phyloP scores from a whole-genome alignment of 192 early-diverging fungal species.

The Thamnidium elegans region DNA sequence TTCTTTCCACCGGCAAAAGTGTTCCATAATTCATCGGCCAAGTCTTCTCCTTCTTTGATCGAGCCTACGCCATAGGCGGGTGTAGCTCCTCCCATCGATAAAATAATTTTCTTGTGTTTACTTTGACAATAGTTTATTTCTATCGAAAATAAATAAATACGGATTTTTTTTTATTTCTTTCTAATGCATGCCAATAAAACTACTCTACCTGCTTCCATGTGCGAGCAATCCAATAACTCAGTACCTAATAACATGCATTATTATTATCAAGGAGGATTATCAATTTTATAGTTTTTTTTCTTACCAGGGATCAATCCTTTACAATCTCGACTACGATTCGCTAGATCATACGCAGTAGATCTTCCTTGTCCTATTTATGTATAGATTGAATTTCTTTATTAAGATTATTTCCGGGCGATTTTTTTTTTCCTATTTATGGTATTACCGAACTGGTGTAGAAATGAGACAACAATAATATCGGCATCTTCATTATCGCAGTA shows the following conservation, averaged over 20 bases:
- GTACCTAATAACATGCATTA: slow-evolving; percentile 37
- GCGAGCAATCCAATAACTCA: slow-evolving; percentile 63
- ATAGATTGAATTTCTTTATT: neutral
- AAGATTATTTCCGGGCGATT: neutral
- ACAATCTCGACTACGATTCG: slow-evolving; percentile 19
- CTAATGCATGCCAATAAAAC: neutral
- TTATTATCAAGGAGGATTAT: slow-evolving; percentile 22
- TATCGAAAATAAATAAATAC: slow-evolving; percentile 2
- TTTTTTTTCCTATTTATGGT: neutral
- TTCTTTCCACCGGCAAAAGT: slow-evolving; percentile 64
- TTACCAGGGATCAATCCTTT: slow-evolving; percentile 19
- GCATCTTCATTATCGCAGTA: slow-evolving; percentile 21
- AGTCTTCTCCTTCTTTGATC: slow-evolving; percentile 48
- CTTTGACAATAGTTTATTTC: slow-evolving; percentile 70
- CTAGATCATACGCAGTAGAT: slow-evolving; percentile 19
- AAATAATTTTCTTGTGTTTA: slow-evolving; percentile 65
- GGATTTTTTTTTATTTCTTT: neutral
- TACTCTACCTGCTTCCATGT: slow-evolving; percentile 43
- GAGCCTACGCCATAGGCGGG: slow-evolving; percentile 60
- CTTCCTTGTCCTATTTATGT: neutral
- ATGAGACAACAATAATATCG: slow-evolving; percentile 24
- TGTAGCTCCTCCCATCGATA: slow-evolving; percentile 66
- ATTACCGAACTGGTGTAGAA: slow-evolving; percentile 25
- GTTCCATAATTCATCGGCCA: slow-evolving; percentile 74
- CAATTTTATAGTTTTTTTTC: slow-evolving; percentile 11